Evolutionary conservation across 163 green algal species (phyloP).

Genomic region (Chloromonas sp.): DNA sequence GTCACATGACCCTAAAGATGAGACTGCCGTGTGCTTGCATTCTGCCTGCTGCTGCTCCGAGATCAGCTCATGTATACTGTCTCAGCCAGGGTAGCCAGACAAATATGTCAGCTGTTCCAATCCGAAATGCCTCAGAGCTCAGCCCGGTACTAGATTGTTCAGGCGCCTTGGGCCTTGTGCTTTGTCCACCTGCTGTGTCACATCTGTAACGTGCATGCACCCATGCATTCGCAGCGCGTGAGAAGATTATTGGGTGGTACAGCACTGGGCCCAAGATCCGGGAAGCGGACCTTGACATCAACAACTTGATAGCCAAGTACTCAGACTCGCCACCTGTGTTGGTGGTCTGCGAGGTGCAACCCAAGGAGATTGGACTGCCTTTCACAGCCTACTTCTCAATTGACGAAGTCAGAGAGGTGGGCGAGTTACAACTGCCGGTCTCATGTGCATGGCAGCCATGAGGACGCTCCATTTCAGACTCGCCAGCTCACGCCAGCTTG

Average conservation of each 20-base stretch:
- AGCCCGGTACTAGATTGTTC: too few relatives aligned
- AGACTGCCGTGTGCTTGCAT: background rate
- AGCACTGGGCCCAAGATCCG: conserved; percentile 91
- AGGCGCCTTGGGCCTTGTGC: too few relatives aligned
- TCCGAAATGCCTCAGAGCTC: too few relatives aligned
- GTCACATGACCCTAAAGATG: too few relatives aligned
- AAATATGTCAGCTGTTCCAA: too few relatives aligned
- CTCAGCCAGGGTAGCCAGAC: too few relatives aligned
- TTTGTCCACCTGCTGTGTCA: too few relatives aligned
- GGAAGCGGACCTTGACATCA: conserved; percentile 91
- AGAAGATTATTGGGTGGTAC: conserved; percentile 97
- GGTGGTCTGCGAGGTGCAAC: conserved; percentile 94
- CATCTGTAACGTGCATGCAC: too few relatives aligned
- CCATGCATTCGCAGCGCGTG: conserved; percentile 62
- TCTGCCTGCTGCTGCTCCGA: too few relatives aligned
- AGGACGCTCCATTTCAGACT: background rate
- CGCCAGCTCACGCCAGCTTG: background rate
- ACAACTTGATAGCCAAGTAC: conserved; percentile 77
- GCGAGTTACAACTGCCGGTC: background rate
- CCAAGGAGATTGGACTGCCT: conserved; percentile 90
- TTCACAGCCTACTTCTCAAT: conserved; percentile 88
- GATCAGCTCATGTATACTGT: too few relatives aligned
- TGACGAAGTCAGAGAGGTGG: conserved; percentile 84
- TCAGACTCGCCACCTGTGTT: conserved; percentile 74
- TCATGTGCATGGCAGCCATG: too few relatives aligned